Evolutionary conservation across 1,139 yeast species (phyloP).

Genomic region (Nakaseomyces glabratus): DNA sequence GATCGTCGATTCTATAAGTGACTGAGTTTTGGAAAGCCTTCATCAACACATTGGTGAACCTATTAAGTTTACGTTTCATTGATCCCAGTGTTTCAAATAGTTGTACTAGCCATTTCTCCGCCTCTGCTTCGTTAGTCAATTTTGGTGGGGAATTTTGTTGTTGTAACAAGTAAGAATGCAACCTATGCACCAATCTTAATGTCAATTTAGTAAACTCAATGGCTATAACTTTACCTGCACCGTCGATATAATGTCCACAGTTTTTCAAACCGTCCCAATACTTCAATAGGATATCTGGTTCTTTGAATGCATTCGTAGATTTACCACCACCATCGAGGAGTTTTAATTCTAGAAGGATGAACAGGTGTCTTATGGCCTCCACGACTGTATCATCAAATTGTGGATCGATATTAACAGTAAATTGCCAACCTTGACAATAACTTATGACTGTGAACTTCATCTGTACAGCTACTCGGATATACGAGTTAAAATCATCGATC

Average conservation of each 20-base stretch:
- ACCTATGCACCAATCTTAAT: conserved; percentile 56
- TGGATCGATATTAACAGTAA: conserved; percentile 56
- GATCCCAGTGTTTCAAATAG: conserved; percentile 81
- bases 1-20: conserved; percentile 54
- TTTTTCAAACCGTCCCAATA: conserved; percentile 70
- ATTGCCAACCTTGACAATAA: conserved; percentile 72
- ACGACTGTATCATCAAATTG: conserved; percentile 66
- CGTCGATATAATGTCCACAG: conserved; percentile 66
- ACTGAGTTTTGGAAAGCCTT: conserved; percentile 70
- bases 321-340: conserved; percentile 67
- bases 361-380: conserved; percentile 65
- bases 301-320: conserved; percentile 76
- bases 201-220: conserved; percentile 62
- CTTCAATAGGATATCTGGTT: conserved; percentile 79
- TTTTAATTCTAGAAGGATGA: conserved; percentile 64
- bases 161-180: conserved; percentile 60
- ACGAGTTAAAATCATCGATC: conserved; percentile 75
- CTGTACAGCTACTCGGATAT: conserved; percentile 66
- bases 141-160: conserved; percentile 61
- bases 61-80: conserved; percentile 70
- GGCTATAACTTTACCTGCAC: conserved; percentile 80
- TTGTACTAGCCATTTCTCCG: conserved; percentile 72
- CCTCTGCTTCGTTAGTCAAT: conserved; percentile 44
- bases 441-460: conserved; percentile 63
- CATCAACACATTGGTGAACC: conserved; percentile 63